These are phyloP conservation scores for Dictyostelium firmibasis DNA, from an alignment of 78 protist species.

Conservation along the genomic window DNA sequence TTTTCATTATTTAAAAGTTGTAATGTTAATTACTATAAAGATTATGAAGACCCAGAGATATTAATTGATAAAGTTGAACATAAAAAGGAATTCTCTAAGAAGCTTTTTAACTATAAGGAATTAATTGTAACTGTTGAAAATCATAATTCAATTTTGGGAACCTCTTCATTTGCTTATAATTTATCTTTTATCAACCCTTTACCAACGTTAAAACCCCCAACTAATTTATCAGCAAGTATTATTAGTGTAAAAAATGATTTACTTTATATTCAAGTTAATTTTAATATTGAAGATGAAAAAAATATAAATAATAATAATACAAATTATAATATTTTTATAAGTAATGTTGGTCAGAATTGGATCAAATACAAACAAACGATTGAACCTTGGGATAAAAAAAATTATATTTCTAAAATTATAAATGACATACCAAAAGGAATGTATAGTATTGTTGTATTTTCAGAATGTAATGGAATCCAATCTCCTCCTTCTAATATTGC, in stretches of 20 bases:
- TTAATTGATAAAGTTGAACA: background rate
- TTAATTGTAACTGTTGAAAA: background rate
- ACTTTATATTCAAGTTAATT: background rate
- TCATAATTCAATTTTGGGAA: background rate
- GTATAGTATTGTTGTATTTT: background rate
- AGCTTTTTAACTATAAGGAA: background rate
- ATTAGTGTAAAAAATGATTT: background rate
- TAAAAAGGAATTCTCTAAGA: background rate
- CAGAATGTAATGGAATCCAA: background rate
- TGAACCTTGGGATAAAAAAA: background rate
- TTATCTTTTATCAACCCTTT: background rate
- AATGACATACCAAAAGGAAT: background rate
- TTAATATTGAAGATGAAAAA: background rate
- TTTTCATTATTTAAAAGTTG: background rate
- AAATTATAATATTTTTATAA: background rate
- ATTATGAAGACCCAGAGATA: background rate
- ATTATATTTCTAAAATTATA: background rate
- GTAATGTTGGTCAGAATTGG: background rate
- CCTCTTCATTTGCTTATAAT: background rate
- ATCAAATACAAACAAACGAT: background rate
- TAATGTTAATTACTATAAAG: background rate
- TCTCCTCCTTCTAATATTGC: background rate
- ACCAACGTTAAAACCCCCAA: background rate
- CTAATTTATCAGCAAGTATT: background rate
- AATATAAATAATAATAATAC: background rate